Base-by-base conservation (phyloP, 73 alveolate species). In the Symbiodinium natans region DNA sequence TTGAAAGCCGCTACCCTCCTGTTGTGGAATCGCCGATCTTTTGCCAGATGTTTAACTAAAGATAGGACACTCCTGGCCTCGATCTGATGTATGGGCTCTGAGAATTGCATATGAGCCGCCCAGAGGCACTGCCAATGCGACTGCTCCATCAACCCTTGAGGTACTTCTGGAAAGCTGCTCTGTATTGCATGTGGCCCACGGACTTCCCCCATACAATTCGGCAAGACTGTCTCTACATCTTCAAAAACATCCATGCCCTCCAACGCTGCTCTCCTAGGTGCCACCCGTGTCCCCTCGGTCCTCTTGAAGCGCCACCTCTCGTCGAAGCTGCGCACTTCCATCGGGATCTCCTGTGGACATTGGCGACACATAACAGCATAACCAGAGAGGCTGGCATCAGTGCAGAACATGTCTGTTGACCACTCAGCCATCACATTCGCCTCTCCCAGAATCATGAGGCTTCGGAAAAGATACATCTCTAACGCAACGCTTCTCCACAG, bases 11-110 rank as follows among this genome's bases (percentile, higher is more conserved):
- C 27, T 0, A 90, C 46, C 2, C 97, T 11, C 13, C 0, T 41
- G 11, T 23, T 54, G 21, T 90, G 97, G 1, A 36, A 1, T 1
- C 23, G 77, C 11, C 6, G 19, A 3, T 90, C 97, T 8, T 77
- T 48, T 0, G 59, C 27, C 52, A 46, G 36, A 27, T 87, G 94
- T 27, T 87, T 87, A 21, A 87, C 36, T 1, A 54, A 59, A 6
- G 36, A 54, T 0, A 59, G n/a, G 7, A 87, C 36, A 6, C 94
- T 59, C 2, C 94, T 3, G 1, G 94, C 94, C 73, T 87, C 94
- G 0, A 87, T 54, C 33, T 38, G n/a, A 54, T 87, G 94, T 1
- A 59, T 36, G 23, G 92, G 74, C 74, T 42, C 92, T 27, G 6
- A 5, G 15, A 41, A 27, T 0, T 2, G 39, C 43, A 83, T 29